Percentiles rank a stretch among this genome's conserved stretches.
These are phyloP conservation scores for Multifurca ochricompacta DNA, from an alignment of 768 basidiomycete genomes.

Conservation along the genomic window DNA sequence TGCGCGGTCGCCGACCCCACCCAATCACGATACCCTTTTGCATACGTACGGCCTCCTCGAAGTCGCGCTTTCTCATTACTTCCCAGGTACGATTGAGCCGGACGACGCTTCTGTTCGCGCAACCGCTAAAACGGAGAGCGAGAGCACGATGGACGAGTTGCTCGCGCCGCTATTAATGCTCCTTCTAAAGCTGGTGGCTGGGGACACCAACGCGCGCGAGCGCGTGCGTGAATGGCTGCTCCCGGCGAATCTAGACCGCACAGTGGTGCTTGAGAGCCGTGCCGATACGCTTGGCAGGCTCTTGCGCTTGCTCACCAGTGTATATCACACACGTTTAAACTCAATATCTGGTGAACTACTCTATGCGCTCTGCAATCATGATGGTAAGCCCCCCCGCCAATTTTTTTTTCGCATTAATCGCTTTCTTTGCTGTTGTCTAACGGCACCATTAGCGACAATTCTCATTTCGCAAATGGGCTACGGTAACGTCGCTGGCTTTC, in stretches of 20 bases:
- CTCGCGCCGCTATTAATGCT: conserved; percentile 72
- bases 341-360: conserved; percentile 81
- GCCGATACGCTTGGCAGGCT: conserved; percentile 70
- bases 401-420: too few relatives aligned
- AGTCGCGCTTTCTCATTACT: conserved; percentile 47
- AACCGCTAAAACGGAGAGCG: conserved; percentile 41
- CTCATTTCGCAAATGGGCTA: conserved; percentile 83
- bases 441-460: conserved; percentile 58
- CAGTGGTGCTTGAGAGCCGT: conserved; percentile 63
- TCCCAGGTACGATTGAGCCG: conserved; percentile 54
- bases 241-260: conserved; percentile 75
- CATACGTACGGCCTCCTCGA: conserved; percentile 67
- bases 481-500: conserved; percentile 90
- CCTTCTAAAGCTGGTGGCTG: conserved; percentile 60
- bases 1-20: conserved; percentile 37
- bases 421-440: too few relatives aligned
- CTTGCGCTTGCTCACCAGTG: conserved; percentile 64
- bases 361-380: conserved; percentile 72
- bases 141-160: conserved; percentile 64
- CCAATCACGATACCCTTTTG: conserved; percentile 42
- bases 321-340: conserved; percentile 68
- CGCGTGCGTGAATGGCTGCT: conserved; percentile 62
- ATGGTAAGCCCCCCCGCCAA: conserved; percentile 39
- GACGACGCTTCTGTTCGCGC: conserved; percentile 59
- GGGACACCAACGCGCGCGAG: conserved; percentile 47